phyloP scores from a whole-genome alignment of 805 yeast genomes.

The Starmerella vitae region DNA sequence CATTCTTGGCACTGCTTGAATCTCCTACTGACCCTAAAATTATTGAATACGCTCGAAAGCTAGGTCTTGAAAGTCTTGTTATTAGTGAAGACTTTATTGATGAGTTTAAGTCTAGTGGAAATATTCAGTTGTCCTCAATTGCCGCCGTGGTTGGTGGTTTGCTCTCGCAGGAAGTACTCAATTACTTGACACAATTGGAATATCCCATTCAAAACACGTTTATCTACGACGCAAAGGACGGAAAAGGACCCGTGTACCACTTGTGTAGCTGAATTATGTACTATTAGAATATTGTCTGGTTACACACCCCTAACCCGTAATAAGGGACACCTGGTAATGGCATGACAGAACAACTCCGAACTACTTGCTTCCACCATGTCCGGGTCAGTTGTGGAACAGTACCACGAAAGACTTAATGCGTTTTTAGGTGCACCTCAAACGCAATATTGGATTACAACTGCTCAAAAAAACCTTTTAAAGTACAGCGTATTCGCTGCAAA shows the following conservation, averaged over 20 bases:
- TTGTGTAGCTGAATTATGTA: no score
- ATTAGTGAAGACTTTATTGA: constrained; percentile 30
- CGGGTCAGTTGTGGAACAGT: no score
- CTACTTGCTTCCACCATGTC: no score
- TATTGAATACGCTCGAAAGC: constrained; percentile 16
- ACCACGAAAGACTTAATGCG: no score
- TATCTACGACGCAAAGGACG: constrained; percentile 55
- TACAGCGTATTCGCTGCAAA: neutral
- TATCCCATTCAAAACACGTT: constrained; percentile 71
- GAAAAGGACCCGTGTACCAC: constrained; percentile 63
- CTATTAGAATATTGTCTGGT: no score
- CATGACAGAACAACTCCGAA: no score
- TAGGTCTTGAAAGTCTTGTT: constrained; percentile 37
- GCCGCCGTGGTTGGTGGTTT: constrained; percentile 85
- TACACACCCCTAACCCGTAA: no score
- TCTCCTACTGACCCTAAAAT: constrained; percentile 23
- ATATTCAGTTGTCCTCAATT: constrained; percentile 63
- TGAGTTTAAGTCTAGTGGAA: constrained; percentile 26
- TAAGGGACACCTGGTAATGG: no score
- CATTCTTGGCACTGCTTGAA: constrained; percentile 45
- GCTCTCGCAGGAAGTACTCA: constrained; percentile 79
- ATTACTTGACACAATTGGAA: constrained; percentile 60
- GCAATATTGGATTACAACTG: no score
- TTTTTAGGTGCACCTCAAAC: no score
- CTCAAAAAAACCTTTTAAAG: no score